phyloP scores from a whole-genome alignment of 768 basidiomycete genomes.

The Trametes elegans region DNA sequence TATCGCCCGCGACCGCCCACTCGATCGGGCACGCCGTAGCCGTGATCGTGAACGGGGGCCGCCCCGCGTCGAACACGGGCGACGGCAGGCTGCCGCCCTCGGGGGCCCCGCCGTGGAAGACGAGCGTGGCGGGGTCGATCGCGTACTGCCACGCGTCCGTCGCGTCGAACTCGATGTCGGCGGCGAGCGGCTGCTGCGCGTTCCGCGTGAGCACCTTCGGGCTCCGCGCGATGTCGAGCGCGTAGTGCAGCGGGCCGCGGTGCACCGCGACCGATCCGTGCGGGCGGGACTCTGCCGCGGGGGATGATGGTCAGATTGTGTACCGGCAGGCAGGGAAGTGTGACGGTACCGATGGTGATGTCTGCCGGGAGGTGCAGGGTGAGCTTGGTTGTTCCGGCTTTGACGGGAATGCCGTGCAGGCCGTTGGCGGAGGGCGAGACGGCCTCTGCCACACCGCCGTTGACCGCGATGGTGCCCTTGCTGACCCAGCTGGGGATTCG shows the following conservation, averaged over 20 bases:
- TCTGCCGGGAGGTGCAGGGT: constrained; percentile 45
- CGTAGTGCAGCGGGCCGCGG: constrained; percentile 53
- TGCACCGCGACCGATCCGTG: constrained; percentile 53
- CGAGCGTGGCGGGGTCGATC: constrained; percentile 43
- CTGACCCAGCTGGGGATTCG: constrained; percentile 52
- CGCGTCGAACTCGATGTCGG: constrained; percentile 50
- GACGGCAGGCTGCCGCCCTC: constrained; percentile 26
- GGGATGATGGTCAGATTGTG: background rate
- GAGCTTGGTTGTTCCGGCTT: constrained; percentile 44
- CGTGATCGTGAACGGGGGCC: constrained; percentile 46
- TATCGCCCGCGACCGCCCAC: constrained; percentile 47
- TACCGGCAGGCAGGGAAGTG: too few species aligned
- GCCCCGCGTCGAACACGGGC: constrained; percentile 44
- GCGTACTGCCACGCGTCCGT: constrained; percentile 51
- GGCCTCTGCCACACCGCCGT: constrained; percentile 34
- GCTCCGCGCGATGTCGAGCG: constrained; percentile 44
- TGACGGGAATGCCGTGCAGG: constrained; percentile 40
- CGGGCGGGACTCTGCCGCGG: constrained; percentile 42
- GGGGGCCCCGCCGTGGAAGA: constrained; percentile 28
- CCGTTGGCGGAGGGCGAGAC: constrained; percentile 44
- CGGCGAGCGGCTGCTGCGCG: constrained; percentile 42
- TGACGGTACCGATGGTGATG: constrained; percentile 41
- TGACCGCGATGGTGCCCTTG: constrained; percentile 42
- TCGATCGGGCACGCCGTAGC: constrained; percentile 49
- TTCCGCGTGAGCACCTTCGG: constrained; percentile 40